phyloP scores from a whole-genome alignment of 805 yeast genomes.

The Wickerhamomyces strasburgensis region DNA sequence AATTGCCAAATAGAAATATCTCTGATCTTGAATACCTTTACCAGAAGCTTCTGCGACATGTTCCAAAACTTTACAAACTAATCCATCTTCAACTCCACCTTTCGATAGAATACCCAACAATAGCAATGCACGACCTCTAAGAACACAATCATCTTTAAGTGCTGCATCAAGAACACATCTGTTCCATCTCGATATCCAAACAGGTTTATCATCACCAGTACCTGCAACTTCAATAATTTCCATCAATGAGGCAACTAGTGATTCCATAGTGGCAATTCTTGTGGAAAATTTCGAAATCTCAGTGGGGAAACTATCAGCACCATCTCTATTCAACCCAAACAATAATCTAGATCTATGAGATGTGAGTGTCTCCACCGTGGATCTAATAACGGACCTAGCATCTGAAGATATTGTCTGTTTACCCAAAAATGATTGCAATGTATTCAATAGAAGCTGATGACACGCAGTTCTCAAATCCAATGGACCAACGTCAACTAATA shows the following conservation, averaged over 20 bases:
- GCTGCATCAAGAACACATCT: constrained; percentile 60
- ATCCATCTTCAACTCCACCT: constrained; percentile 55
- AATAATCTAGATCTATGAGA: constrained; percentile 65
- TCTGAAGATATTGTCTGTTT: constrained; percentile 44
- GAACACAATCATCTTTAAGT: constrained; percentile 47
- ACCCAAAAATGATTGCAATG: constrained; percentile 63
- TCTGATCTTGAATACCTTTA: constrained; percentile 25
- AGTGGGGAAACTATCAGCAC: constrained; percentile 31
- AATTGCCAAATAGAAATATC: constrained; percentile 22
- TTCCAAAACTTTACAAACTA: constrained; percentile 35
- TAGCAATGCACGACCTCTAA: constrained; percentile 64
- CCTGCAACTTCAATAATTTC: constrained; percentile 48
- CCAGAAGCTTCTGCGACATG: constrained; percentile 28
- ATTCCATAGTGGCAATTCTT: constrained; percentile 44
- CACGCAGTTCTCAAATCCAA: constrained; percentile 53
- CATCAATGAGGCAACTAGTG: constrained; percentile 51
- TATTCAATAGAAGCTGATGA: constrained; percentile 57
- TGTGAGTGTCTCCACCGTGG: constrained; percentile 35
- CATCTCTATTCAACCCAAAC: constrained; percentile 62
- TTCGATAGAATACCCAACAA: constrained; percentile 66
- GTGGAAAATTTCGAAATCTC: constrained; percentile 34
- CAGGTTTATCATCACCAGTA: constrained; percentile 40
- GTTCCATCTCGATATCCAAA: constrained; percentile 65
- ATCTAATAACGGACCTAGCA: constrained; percentile 38
- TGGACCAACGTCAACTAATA: constrained; percentile 49